Evolutionary conservation across 75 land plant species (phyloP), one percentile per base, ranked within the genome.

Genomic region (Ceratopteris richardii): DNA sequence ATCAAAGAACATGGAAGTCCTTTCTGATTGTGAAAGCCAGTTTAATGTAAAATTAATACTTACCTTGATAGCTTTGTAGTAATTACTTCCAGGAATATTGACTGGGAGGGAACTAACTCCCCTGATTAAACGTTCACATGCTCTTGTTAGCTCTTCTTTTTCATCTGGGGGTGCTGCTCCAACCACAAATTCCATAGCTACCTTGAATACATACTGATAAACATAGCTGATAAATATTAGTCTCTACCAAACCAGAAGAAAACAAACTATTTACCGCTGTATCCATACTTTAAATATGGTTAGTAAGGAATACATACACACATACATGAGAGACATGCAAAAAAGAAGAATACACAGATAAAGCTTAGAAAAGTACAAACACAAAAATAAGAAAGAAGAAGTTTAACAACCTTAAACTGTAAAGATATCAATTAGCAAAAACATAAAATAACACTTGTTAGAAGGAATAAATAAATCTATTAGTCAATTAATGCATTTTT

Each of bases 31-130:
- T n/a, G n/a, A n/a, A n/a, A n/a, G n/a, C n/a, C n/a, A n/a, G n/a
- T n/a, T n/a, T n/a, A n/a, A n/a, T n/a, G n/a, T n/a, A 33, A 33
- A 33, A 33, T 3, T 7, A 58, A 36, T 6, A 18, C n/a, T 36
- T 64, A 70, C 73, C 68, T 64, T 29, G n/a, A 50, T 33, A 1
- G 67, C 73, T 16, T 70, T 64, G 55, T 47, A 63, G 61, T 70
- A 64, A 24, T 57, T 54, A 1, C 61, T 63, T 18, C 73, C 58
- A 1, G 73, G 73, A 10, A 70, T 18, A 27, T 64, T 25, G 12
- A 70, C 44, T 1, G 47, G 73, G 53, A 57, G 57, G 14, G 60
- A 50, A 37, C 61, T 66, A 10, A 70, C 59, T 11, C 73, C 67
- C 16, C 57, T 30, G 23, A 69, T 53, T 39, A 69, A 36, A 27